Base-by-base conservation (phyloP, 495 filamentous ascomycete genomes). In the Penicillium cosmopolitanum region DNA sequence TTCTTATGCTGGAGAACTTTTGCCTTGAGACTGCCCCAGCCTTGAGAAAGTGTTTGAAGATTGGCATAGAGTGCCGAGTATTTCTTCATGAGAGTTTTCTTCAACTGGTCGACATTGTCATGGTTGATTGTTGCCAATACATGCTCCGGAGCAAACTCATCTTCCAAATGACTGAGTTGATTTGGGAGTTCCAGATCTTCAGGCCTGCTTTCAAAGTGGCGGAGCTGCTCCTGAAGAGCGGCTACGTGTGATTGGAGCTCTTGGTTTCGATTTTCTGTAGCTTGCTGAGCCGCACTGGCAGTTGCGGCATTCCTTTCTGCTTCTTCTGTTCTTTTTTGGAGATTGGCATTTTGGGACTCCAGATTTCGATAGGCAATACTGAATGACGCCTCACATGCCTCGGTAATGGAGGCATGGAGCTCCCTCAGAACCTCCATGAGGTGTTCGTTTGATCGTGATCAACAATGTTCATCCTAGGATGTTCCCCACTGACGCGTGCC, bases 391-490 rank as follows among this genome's bases (percentile, higher is more conserved):
- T 74, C 70, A 46, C 67, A 73, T 21, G 60, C 55, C 46, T 70
- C 59, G 19, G 73, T 56, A 43, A 77, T 50, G 42, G 75, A 71
- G 43, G 55, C 54, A 25, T 73, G 74, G 50, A 80, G 70, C 28
- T 67, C 66, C 53, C 69, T 72, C n/a, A 80, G 43, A 28, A 68
- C 43, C 21, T 80, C 77, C 77, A 80, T 80, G n/a, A 28, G 19
- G 50, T 9, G 13, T 7, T 58, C 13, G n/a, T 44, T 16, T 44
- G 1, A 2, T 43, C 40, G 15, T 34, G 31, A 23, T 35, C 18
- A 42, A 28, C n/a, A 12, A 50, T 35, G 40, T 36, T 43, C 19
- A 50, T 10, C 23, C 23, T 23, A 23, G 3, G 23, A 23, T 23
- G 23, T 23, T 58, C 53, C 53, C 63, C 60, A 54, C 16, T 38